These are phyloP conservation scores for Neonectria punicea DNA, from an alignment of 2,329 filamentous ascomycete species.

Conservation along the genomic window DNA sequence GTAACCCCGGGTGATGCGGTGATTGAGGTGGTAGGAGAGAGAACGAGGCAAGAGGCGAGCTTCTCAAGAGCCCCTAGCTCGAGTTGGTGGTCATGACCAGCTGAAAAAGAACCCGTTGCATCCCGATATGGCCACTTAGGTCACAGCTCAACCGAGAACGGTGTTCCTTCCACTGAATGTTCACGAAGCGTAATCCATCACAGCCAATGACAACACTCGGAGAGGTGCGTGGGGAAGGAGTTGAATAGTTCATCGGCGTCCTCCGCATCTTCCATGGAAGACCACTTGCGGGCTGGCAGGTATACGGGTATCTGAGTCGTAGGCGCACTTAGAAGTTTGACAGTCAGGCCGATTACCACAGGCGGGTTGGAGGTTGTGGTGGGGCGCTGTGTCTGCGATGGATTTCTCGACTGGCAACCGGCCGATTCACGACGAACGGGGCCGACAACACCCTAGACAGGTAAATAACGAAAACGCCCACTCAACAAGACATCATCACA, in stretches of 20 bases:
- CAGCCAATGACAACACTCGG: not conserved
- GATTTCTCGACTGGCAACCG: not conserved
- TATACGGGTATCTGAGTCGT: not conserved
- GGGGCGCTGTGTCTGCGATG: not conserved
- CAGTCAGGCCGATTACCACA: not conserved
- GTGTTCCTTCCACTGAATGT: not conserved
- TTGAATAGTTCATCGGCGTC: not conserved
- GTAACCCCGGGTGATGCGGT: not conserved
- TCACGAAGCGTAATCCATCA: not conserved
- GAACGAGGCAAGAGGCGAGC: constrained; percentile 10
- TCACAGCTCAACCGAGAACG: not conserved
- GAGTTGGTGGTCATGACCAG: not conserved
- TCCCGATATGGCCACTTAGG: not conserved
- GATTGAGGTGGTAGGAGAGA: not conserved
- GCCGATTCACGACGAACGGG: not conserved
- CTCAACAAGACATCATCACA: not conserved
- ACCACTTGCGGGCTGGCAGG: not conserved
- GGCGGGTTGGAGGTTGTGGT: not conserved
- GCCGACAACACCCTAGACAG: not conserved
- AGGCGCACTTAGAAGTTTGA: not conserved
- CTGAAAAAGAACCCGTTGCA: not conserved
- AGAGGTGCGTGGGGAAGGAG: not conserved
- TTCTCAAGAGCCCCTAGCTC: not conserved
- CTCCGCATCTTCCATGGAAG: not conserved
- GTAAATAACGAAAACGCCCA: not conserved